phyloP scores from a whole-genome alignment of 2,329 filamentous ascomycete genomes.

The Exophiala aquamarina region DNA sequence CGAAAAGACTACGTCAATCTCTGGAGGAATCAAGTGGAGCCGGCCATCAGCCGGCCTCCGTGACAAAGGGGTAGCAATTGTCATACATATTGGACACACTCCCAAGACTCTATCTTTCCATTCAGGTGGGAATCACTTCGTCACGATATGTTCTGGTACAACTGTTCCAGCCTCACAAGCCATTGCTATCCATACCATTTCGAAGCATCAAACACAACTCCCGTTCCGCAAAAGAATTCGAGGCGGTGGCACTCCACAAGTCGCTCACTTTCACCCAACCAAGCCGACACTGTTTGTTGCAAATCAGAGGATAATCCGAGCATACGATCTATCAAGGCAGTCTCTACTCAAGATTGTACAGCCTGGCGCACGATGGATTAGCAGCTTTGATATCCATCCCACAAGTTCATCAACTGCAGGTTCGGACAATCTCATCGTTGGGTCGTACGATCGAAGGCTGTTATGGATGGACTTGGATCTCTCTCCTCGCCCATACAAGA shows the following conservation, averaged over 20 bases:
- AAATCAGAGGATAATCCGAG: conserved; percentile 87
- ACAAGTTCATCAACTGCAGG: conserved; percentile 81
- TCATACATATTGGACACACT: conserved; percentile 73
- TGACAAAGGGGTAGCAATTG: conserved; percentile 72
- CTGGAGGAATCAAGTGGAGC: conserved; percentile 67
- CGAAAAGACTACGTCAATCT: conserved; percentile 58
- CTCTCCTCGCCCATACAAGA: conserved; percentile 89
- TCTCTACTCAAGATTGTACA: conserved; percentile 91
- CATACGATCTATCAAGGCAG: conserved; percentile 89
- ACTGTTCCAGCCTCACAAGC: conserved; percentile 57
- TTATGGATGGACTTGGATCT: conserved; percentile 97
- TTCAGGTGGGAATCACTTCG: conserved; percentile 87
- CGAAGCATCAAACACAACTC: conserved; percentile 90
- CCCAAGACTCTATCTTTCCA: conserved; percentile 95
- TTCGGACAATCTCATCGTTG: conserved; percentile 90
- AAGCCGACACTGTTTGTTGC: conserved; percentile 94
- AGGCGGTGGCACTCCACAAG: conserved; percentile 75
- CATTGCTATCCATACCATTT: conserved; percentile 91
- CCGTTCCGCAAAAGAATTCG: conserved; percentile 76
- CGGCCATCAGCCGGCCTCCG: conserved; percentile 73
- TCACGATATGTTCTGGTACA: conserved; percentile 74
- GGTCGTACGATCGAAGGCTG: conserved; percentile 88
- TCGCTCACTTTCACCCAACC: conserved; percentile 90
- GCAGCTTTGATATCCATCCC: conserved; percentile 87
- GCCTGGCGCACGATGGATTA: conserved; percentile 93